phyloP scores from a whole-genome alignment of 2,329 filamentous ascomycete species.

The Xylariaceae sp. region DNA sequence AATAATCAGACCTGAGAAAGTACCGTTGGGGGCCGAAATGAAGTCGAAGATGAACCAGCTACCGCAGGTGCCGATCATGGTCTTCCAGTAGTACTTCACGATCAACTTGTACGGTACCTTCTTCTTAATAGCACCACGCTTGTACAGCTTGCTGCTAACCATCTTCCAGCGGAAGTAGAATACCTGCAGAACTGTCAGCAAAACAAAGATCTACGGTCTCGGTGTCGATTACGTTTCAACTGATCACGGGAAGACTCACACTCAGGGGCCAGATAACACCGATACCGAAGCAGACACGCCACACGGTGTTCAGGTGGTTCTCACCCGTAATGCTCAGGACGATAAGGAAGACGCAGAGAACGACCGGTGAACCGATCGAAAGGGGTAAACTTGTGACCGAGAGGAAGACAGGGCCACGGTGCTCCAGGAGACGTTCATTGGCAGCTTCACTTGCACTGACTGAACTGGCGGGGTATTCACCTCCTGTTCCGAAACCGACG shows the following conservation, averaged over 20 bases:
- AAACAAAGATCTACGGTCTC: not conserved
- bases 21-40: constrained; percentile 12
- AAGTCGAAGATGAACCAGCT: constrained; percentile 17
- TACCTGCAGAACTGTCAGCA: constrained; percentile 1
- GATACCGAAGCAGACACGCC: constrained; percentile 12
- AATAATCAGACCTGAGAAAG: constrained; percentile 13
- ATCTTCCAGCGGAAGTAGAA: constrained; percentile 16
- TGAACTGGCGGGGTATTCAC: constrained; percentile 15
- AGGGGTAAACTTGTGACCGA: constrained; percentile 11
- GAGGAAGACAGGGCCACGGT: constrained; percentile 12
- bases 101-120: constrained; percentile 12
- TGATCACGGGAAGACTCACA: not conserved
- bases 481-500: constrained; percentile 12
- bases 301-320: constrained; percentile 11
- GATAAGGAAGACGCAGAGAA: constrained; percentile 11
- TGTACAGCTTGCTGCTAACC: constrained; percentile 14
- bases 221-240: too few species aligned
- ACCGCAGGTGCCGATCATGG: constrained; percentile 12
- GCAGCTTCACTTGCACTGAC: constrained; percentile 13
- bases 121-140: constrained; percentile 11
- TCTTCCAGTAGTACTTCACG: constrained; percentile 14
- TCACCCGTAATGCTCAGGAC: constrained; percentile 3
- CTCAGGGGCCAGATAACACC: constrained; percentile 13
- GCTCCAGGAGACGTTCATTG: constrained; percentile 8
- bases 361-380: constrained; percentile 11